phyloP scores from a whole-genome alignment of 1,139 yeast species.

The Arxiozyma bovina region DNA sequence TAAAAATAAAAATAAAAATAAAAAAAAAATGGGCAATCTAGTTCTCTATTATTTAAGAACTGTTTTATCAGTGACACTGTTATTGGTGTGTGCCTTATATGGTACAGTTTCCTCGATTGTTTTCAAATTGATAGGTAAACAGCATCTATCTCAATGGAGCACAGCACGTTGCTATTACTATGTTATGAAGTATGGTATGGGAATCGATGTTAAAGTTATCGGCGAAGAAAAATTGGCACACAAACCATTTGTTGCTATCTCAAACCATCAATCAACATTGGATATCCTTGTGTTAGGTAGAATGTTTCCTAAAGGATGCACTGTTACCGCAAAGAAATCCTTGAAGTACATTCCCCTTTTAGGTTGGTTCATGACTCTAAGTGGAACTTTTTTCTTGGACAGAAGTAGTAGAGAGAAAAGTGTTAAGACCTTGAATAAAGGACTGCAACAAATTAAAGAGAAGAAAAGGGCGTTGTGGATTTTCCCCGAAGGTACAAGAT shows the following conservation, averaged over 20 bases:
- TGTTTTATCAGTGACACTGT: conserved; percentile 42
- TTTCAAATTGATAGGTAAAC: conserved; percentile 61
- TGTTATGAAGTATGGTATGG: conserved; percentile 51
- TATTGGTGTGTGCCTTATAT: conserved; percentile 56
- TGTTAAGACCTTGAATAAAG: conserved; percentile 59
- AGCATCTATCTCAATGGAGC: conserved; percentile 77
- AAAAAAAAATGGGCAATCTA: conserved; percentile 8
- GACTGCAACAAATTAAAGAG: conserved; percentile 50
- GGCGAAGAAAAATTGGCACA: conserved; percentile 48
- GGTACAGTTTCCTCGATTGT: conserved; percentile 71
- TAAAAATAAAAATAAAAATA: background rate
- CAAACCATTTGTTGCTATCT: conserved; percentile 70
- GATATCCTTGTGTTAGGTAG: conserved; percentile 75
- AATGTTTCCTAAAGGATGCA: conserved; percentile 78
- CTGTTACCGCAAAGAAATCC: conserved; percentile 86
- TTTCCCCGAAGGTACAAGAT: conserved; percentile 95
- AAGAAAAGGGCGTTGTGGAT: conserved; percentile 67
- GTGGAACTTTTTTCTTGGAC: conserved; percentile 87
- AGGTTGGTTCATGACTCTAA: conserved; percentile 92
- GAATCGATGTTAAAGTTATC: conserved; percentile 59
- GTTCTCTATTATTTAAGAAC: conserved; percentile 50
- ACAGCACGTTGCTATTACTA: conserved; percentile 77
- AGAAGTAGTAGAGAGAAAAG: conserved; percentile 74
- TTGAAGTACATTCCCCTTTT: conserved; percentile 81
- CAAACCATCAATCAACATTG: conserved; percentile 88